Evolutionary conservation across 1,139 yeast genomes (phyloP), one percentile per base, ranked within the genome.

Genomic region (Meyerozyma carpophila): DNA sequence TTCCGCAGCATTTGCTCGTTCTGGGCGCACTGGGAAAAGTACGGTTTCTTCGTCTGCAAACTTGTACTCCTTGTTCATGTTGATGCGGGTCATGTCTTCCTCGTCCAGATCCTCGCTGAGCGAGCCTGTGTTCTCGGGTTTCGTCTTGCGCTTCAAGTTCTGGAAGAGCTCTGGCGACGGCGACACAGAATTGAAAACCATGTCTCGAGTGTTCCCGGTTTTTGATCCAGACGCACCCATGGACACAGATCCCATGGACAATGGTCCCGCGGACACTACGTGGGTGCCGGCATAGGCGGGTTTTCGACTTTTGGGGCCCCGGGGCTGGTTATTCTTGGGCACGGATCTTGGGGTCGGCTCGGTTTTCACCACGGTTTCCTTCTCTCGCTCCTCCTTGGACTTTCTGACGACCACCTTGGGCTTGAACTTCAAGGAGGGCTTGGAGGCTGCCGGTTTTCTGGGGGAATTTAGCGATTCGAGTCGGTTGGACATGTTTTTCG

Each of bases 371-470:
- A 90, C 88, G 0, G 90, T 90, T 34, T 81, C 79, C 38, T 84
- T 81, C 26, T 81, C 94, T 59, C 96, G 70, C 56, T 88, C 96
- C 55, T 86, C 93, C 53, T 87, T 84, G 18, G 89, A 68, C 58
- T 88, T 80, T 62, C 97, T 72, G 1, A 87, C 88, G 36, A 89
- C 95, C 1, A 73, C 83, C 60, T 89, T 89, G 1, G 96, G 96
- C 57, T 82, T 79, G 63, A 89, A 89, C 61, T 84, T 82, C 43
- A 78, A 69, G 26, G 73, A 70, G 18, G 81, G 79, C 54, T 77
- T 81, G n/a, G 66, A 53, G 5, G 45, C 55, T 40, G 54, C 43
- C 25, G 66, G 55, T 50, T 66, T 63, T 46, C 65, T 66, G 37
- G 68, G 44, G 9, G 53, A 55, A 52, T 66, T 70, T 52, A 73